Conservation (phyloP, 345 rosid genomes). For the Bruguiera gymnorhiza region DNA sequence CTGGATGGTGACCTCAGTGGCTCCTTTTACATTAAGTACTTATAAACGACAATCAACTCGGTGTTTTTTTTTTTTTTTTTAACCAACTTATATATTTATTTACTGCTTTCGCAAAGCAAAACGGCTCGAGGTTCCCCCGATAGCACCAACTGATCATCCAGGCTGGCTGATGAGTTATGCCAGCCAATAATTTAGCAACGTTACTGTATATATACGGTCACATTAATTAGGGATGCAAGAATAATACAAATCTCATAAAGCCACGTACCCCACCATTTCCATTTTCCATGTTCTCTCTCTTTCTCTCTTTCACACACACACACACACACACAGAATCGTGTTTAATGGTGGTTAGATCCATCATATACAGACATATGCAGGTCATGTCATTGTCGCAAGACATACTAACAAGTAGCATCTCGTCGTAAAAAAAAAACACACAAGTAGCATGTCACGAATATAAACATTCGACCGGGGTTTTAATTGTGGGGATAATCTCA, state of each 20-base stretch:
- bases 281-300: background rate
- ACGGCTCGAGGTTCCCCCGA: conserved; percentile 3
- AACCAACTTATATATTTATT: background rate
- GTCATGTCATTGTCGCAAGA: conserved; percentile 45
- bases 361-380: conserved; percentile 17
- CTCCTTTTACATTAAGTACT: conserved; percentile 19
- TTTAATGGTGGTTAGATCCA: conserved; percentile 35
- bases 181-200: background rate
- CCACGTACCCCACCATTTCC: conserved; percentile 15
- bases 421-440: too few relatives aligned
- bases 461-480: conserved; percentile 5
- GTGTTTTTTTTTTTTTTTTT: background rate
- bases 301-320: background rate
- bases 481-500: conserved; percentile 33
- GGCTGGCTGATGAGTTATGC: conserved; percentile 11
- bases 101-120: background rate
- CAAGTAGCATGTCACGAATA: too few relatives aligned
- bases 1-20: conserved; percentile 54
- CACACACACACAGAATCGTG: conserved; percentile 15
- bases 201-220: conserved; percentile 10
- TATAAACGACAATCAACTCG: conserved; percentile 17
- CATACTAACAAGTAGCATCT: conserved; percentile 26
- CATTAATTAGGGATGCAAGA: conserved; percentile 13
- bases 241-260: conserved; percentile 21
- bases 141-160: background rate